Evolutionary conservation across 345 rosid species (phyloP), one percentile per base, ranked within the genome.

Genomic region (Litchi chinensis): DNA sequence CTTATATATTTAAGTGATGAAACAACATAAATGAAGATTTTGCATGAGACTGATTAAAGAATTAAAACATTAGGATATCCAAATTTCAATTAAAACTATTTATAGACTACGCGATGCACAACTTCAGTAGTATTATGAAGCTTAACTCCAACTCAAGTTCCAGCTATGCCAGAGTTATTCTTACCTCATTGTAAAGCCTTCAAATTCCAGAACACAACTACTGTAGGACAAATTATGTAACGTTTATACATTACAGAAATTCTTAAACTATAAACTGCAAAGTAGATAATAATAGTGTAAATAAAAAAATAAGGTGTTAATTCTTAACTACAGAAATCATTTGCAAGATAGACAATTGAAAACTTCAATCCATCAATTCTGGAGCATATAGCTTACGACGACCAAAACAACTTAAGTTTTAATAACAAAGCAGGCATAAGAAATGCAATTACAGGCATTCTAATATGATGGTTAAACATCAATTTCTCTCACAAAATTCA

Each of bases 371-470:
- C 28, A 18, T 73, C 54, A 59, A n/a, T 40, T 10, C 60, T 57
- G 48, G 22, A n/a, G 39, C 21, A 43, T n/a, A 48, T 59, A 59
- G 39, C n/a, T 37, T 8, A 59, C 13, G 50, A 59, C 52, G n/a
- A 39, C 50, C 24, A 4, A 3, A 40, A 32, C 11, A 39, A 19
- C 4, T 8, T 19, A n/a, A 26, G 24, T 40, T 40, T 59, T 65
- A 54, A 1, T n/a, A 71, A 15, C n/a, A 11, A 44, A 44, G 59
- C 18, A 71, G 18, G 44, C 64, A 8, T 16, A 72, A 72, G 48
- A 71, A 72, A 32, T 37, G 50, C 50, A 72, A 54, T 12, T 54
- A 32, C 12, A 2, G 28, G 41, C 75, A 56, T 71, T 71, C 48
- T 16, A 71, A 54, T 32, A 13, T 44, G 16, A 69, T 69, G 18